Percentiles rank a stretch among this genome's conserved stretches.
phyloP scores from a whole-genome alignment of 148 eudicot genomes.

The Mesembryanthemum crystallinum region DNA sequence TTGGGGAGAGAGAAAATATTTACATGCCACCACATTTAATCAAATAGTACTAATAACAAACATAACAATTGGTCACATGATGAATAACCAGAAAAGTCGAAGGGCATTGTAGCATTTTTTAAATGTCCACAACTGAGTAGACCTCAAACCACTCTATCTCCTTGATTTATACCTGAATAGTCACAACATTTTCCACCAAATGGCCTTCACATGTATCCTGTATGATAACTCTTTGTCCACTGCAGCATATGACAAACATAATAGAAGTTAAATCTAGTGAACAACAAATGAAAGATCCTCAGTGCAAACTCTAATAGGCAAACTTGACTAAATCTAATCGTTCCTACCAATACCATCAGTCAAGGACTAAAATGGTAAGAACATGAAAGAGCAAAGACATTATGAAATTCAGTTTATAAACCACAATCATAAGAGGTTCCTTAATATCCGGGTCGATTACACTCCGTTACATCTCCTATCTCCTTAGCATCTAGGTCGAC shows the following conservation, averaged over 20 bases:
- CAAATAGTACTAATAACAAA: no score
- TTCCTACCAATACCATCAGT: not conserved
- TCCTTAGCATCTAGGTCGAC: no score
- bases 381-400: not conserved
- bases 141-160: slow-evolving; percentile 6
- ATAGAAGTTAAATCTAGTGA: slow-evolving; percentile 6
- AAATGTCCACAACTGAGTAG: no score
- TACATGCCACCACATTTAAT: no score
- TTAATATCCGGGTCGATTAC: no score
- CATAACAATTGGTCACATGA: no score
- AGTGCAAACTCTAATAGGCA: not conserved
- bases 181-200: slow-evolving; percentile 58
- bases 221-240: slow-evolving; percentile 85
- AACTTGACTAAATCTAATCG: not conserved
- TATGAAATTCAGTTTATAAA: no score
- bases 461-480: no score
- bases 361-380: not conserved
- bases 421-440: no score
- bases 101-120: no score
- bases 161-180: slow-evolving; percentile 59
- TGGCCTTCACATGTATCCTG: slow-evolving; percentile 57
- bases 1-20: no score
- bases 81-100: no score
- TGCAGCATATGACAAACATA: slow-evolving; percentile 38
- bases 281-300: not conserved